Evolutionary conservation across 208 protist species (phyloP).

Genomic region (Trypanosoma congolense): DNA sequence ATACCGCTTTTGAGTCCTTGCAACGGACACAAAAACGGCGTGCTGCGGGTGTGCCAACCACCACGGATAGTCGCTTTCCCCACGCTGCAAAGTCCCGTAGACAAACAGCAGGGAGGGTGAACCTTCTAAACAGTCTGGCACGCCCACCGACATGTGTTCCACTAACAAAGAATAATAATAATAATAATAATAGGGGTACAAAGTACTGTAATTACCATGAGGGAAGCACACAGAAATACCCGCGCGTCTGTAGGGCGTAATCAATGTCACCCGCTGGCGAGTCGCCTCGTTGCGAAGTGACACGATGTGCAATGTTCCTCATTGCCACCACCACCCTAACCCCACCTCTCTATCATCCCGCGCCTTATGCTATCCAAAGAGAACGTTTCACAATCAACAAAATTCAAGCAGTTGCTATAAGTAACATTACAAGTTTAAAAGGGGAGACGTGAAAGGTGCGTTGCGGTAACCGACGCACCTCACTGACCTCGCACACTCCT

Average conservation of each 20-base stretch:
- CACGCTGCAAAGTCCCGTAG: slow-evolving; percentile 63
- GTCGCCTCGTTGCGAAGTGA: no score
- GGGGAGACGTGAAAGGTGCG: no score
- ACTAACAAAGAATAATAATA: not conserved
- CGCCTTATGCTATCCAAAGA: no score
- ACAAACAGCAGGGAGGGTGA: slow-evolving; percentile 47
- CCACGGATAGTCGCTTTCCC: slow-evolving; percentile 64
- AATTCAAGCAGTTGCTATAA: no score
- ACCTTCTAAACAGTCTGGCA: not conserved
- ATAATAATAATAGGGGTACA: not conserved
- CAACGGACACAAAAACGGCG: slow-evolving; percentile 39
- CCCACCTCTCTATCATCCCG: no score
- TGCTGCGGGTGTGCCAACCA: slow-evolving; percentile 51
- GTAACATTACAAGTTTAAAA: no score
- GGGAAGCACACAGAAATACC: not conserved
- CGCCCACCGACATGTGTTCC: slow-evolving; percentile 1
- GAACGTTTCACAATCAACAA: no score
- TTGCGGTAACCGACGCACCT: no score
- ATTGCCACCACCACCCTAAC: no score
- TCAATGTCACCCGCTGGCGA: no score
- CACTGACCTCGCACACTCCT: no score
- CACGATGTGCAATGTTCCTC: slow-evolving; percentile 2
- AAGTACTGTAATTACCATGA: not conserved
- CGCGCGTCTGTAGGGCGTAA: no score
- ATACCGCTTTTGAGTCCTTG: slow-evolving; percentile 38